Conservation (phyloP, 805 yeast species). For the Ogataea saltuana region DNA sequence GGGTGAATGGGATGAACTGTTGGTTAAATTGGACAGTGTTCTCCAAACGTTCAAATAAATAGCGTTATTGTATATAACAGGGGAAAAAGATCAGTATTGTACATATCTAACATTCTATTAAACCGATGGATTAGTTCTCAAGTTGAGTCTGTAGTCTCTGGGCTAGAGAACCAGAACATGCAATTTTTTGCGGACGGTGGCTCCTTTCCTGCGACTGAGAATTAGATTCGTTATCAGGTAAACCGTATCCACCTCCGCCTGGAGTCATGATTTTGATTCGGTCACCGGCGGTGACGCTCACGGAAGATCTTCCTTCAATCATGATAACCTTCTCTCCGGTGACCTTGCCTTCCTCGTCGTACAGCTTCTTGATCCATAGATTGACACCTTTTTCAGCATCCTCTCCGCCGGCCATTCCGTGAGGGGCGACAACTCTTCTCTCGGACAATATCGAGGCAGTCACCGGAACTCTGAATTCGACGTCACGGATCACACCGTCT, state of each 20-base stretch:
- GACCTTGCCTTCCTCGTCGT: too few species aligned
- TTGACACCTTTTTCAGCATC: slow-evolving; percentile 75
- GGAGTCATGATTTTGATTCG: slow-evolving; percentile 70
- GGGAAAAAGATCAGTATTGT: neutral
- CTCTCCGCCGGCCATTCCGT: slow-evolving; percentile 82
- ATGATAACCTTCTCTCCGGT: slow-evolving; percentile 45
- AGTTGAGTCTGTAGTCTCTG: slow-evolving; percentile 34
- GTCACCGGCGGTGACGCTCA: slow-evolving; percentile 60
- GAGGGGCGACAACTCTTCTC: slow-evolving; percentile 81
- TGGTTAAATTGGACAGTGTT: slow-evolving; percentile 75
- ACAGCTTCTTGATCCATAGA: slow-evolving; percentile 43
- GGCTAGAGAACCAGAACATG: slow-evolving; percentile 30
- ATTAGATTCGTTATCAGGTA: too few species aligned
- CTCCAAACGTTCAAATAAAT: slow-evolving; percentile 58
- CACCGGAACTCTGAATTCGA: slow-evolving; percentile 72
- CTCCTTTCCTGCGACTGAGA: too few species aligned
- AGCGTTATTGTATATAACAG: neutral
- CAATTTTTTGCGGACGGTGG: too few species aligned
- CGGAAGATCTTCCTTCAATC: slow-evolving; percentile 73
- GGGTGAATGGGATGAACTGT: slow-evolving; percentile 93
- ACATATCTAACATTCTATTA: neutral
- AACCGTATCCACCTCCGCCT: slow-evolving; percentile 85
- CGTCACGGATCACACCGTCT: slow-evolving; percentile 81
- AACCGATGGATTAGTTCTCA: slow-evolving; percentile 25
- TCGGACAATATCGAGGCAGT: slow-evolving; percentile 83